Base-by-base conservation (phyloP, 1,284 basidiomycete species). In the Tilletiaria anomala region DNA sequence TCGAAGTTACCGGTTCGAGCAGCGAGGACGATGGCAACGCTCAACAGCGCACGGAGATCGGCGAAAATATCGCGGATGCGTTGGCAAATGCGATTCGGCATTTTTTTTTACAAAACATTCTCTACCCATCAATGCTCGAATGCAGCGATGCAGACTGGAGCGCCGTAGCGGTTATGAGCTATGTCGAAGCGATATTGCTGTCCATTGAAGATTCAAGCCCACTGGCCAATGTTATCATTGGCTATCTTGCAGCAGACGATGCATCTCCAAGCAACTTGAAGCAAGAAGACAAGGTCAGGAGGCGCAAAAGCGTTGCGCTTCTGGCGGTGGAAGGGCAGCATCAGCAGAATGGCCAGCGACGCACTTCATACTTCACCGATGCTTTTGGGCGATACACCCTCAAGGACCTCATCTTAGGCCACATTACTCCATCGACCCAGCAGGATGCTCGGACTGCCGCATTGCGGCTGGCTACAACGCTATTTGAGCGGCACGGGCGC, bases 131-230 rank as follows among this genome's bases (percentile, higher is more conserved):
- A 4, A 77, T 97, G 37, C 73, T 94, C 38, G 89, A 96, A 63
- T 93, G 87, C 68, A 89, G 87, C 1, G 83, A 86, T 48, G 66
- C 73, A 5, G 89, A 97, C 67, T 89, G 89, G 18, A 93, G 87
- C 51, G 83, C 88, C 0, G 82, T 93, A 1, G 91, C 91, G 2
- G 87, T 96, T 39, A 80, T 96, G 76, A 86, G 82, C n/a, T 96
- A 97, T 59, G 79, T 96, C 48, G 85, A 94, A n/a, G 50, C 58
- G 6, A 43, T 61, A 3, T 35, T 58, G 23, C 45, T 47, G 11
- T 51, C 54, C 14, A 35, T 61, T n/a, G 49, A 58, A 12, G 48
- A 51, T n/a, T 51, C 44, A 1, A 50, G 53, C 37, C 40, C 53
- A 19, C 39, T 61, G 19, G 51, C 59, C 0, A 53, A 61, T 3